Base-by-base conservation (phyloP, 2,329 filamentous ascomycete genomes). In the Pleurostoma richardsiae region DNA sequence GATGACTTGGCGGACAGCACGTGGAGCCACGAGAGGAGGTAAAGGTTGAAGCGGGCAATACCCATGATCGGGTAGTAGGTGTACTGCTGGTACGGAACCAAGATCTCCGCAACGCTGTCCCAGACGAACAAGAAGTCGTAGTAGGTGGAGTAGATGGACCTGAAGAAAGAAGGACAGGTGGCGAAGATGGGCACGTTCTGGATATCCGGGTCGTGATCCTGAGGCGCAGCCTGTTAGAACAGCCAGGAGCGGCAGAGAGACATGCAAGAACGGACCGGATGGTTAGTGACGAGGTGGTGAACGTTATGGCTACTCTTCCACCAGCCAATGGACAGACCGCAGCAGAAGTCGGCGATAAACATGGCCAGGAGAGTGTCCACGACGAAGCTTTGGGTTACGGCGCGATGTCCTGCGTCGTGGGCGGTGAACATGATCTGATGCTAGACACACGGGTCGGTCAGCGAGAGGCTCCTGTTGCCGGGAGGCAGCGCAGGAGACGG, bases 21-120 rank as follows among this genome's bases (percentile, higher is more conserved):
- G 59, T 86, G 83, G 11, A 76, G 66, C 82, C 82, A 86, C 4
- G 80, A 83, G 8, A 87, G 73, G 19, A 82, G 64, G 63, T 87
- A 88, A 2, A 88, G 75, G 59, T 88, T 88, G 76, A 88, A 88
- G 50, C 85, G 82, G 3, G 82, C 85, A 46, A 88, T 70, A 49
- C 70, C 71, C 69, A 88, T 80, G 57, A 85, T 64, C 1, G 83
- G 80, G 59, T 88, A 88, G 68, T 88, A 88, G 0, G 81, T 79
- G 64, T 79, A 86, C 45, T 78, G 68, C 59, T 88, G 85, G 58
- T 74, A 79, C 6, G 71, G 73, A 4, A 88, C 69, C 45, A 83
- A 58, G 49, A 83, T 62, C 52, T 82, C 76, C 41, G 82, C 81
- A 11, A 72, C 71, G 5, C 72, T 70, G 58, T 87, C 83, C 69